phyloP scores from a whole-genome alignment of 116 monocot genomes.

The Posidonia oceanica region DNA sequence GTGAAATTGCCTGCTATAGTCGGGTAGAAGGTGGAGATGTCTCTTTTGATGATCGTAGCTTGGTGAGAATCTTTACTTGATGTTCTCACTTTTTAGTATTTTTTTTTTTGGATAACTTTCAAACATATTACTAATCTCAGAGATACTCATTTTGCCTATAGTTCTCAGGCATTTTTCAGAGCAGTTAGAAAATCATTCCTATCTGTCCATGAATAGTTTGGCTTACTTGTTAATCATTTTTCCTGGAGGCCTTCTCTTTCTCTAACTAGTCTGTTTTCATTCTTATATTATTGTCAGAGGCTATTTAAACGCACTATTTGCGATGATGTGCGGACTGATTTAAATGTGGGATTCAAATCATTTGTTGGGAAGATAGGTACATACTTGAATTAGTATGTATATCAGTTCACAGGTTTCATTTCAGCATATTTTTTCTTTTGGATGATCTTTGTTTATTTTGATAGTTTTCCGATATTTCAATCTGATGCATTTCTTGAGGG shows the following conservation, averaged over 20 bases:
- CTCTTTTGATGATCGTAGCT: conserved; percentile 83
- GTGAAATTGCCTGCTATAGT: conserved; percentile 92
- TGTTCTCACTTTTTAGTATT: neutral
- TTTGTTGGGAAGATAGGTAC: conserved; percentile 89
- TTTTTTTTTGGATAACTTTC: neutral
- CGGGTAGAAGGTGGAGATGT: conserved; percentile 80
- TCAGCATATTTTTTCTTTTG: neutral
- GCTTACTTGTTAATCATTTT: neutral
- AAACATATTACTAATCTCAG: neutral
- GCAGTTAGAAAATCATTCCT: neutral
- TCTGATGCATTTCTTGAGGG: too few species aligned
- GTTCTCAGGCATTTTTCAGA: neutral
- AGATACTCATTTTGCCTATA: neutral
- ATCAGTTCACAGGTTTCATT: neutral
- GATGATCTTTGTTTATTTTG: neutral
- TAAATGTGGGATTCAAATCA: conserved; percentile 85
- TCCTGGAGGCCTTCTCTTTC: too few species aligned
- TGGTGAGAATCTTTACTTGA: conserved; percentile 42
- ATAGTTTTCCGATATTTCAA: neutral
- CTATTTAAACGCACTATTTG: conserved; percentile 87
- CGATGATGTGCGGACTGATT: conserved; percentile 76
- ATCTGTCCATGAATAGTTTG: neutral
- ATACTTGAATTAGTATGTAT: neutral
- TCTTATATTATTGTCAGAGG: conserved; percentile 40
- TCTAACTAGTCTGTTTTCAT: conserved; percentile 3